Conservation (phyloP, 176 grass and related monocot species). For the Metroxylon sagu region DNA sequence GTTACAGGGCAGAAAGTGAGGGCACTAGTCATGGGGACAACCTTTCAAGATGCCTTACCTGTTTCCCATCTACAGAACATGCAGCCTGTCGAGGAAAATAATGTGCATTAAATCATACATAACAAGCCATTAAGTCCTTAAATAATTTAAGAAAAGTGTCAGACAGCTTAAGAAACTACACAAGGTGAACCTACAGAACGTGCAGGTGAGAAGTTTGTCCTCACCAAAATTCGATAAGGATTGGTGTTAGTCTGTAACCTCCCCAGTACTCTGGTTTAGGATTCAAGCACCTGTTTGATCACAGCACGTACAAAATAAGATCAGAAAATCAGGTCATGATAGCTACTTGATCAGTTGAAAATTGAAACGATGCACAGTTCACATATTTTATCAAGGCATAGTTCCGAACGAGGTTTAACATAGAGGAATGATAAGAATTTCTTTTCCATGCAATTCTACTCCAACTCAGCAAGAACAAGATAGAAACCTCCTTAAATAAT, state of each 20-base stretch:
- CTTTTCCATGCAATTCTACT: no score
- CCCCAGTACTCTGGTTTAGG: slow-evolving; percentile 76
- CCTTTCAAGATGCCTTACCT: slow-evolving; percentile 65
- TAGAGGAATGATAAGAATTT: no score
- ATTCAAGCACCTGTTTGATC: slow-evolving; percentile 47
- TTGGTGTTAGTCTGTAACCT: slow-evolving; percentile 75
- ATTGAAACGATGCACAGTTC: no score
- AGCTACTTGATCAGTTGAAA: no score
- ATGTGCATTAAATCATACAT: background rate
- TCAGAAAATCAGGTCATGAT: no score
- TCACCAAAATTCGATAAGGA: slow-evolving; percentile 83
- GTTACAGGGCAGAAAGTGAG: slow-evolving; percentile 22
- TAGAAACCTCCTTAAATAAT: no score
- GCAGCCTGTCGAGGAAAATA: slow-evolving; percentile 35
- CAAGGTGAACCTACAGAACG: slow-evolving; percentile 45
- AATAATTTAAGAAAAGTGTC: no score
- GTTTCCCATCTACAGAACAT: slow-evolving; percentile 45
- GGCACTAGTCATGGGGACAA: slow-evolving; percentile 44
- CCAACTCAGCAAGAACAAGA: no score
- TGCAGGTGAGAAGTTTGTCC: slow-evolving; percentile 80
- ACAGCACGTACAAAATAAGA: slow-evolving; percentile 11
- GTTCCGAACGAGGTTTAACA: no score
- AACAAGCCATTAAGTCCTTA: no score
- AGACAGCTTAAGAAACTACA: no score
- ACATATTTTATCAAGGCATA: no score